These are phyloP conservation scores for Verbascum thapsus DNA, from an alignment of 257 asterid genomes.

Conservation along the genomic window DNA sequence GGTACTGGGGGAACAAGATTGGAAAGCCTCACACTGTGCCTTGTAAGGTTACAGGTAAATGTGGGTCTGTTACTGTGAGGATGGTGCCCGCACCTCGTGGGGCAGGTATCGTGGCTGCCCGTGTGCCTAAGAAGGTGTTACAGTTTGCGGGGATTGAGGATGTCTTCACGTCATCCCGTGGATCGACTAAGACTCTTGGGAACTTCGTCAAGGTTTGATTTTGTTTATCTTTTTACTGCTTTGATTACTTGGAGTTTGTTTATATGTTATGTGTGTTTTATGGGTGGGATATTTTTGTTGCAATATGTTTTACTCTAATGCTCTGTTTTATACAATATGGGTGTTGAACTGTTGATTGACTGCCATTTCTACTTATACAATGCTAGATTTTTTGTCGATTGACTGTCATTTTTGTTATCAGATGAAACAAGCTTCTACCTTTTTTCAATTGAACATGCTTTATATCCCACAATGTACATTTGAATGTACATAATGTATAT, in stretches of 20 bases:
- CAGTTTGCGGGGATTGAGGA: conserved; percentile 71
- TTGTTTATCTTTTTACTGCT: not conserved
- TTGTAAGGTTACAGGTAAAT: conserved; percentile 64
- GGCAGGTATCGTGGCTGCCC: conserved; percentile 65
- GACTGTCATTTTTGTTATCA: no score
- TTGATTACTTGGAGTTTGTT: not conserved
- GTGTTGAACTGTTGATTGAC: no score
- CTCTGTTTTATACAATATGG: no score
- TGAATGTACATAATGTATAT: no score
- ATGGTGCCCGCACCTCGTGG: conserved; percentile 72
- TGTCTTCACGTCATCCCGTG: conserved; percentile 61
- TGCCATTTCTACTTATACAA: no score
- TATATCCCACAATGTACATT: no score
- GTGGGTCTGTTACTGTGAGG: conserved; percentile 62
- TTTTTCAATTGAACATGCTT: no score
- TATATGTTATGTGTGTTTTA: not conserved
- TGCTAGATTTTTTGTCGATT: no score
- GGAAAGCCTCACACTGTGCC: conserved; percentile 71
- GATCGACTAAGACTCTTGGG: conserved; percentile 66
- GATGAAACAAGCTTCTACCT: no score
- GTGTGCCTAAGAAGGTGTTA: conserved; percentile 64
- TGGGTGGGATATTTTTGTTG: not conserved
- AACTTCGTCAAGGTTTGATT: conserved; percentile 54
- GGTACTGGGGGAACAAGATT: conserved; percentile 68
- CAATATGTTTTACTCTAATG: no score